Evolutionary conservation across 2,329 filamentous ascomycete genomes (phyloP).

Genomic region (Massarina eburnea): DNA sequence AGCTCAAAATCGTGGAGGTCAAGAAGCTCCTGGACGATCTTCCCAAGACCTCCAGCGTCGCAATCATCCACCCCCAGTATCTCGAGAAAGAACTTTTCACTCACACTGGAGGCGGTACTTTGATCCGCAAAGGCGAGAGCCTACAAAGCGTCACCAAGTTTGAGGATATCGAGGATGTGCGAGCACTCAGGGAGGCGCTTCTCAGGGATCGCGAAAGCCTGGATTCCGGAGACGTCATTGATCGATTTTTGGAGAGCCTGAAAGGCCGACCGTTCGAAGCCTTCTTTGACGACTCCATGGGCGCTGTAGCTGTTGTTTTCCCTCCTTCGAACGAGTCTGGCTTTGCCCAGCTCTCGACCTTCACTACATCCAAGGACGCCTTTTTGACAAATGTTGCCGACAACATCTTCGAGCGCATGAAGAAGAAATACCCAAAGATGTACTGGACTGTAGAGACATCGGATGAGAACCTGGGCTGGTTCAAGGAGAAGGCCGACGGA

Average conservation of each 20-base stretch:
- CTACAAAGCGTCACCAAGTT: slow-evolving; percentile 73
- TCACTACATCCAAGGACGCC: slow-evolving; percentile 90
- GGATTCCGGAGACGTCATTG: slow-evolving; percentile 80
- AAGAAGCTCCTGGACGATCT: slow-evolving; percentile 89
- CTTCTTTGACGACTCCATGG: slow-evolving; percentile 93
- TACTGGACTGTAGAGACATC: slow-evolving; percentile 97
- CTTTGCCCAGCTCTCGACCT: slow-evolving; percentile 81
- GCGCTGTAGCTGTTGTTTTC: slow-evolving; percentile 85
- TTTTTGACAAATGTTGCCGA: slow-evolving; percentile 95
- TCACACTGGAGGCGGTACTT: slow-evolving; percentile 88
- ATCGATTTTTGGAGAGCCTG: slow-evolving; percentile 81
- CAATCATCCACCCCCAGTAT: slow-evolving; percentile 95
- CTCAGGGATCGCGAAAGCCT: slow-evolving; percentile 79
- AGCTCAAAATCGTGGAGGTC: slow-evolving; percentile 96
- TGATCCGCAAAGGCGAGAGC: slow-evolving; percentile 91
- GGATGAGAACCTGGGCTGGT: slow-evolving; percentile 95
- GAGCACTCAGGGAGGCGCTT: slow-evolving; percentile 78
- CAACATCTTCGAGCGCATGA: slow-evolving; percentile 90
- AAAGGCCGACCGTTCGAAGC: slow-evolving; percentile 80
- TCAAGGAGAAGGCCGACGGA: slow-evolving; percentile 95
- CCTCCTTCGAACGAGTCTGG: slow-evolving; percentile 67
- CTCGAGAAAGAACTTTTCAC: slow-evolving; percentile 97
- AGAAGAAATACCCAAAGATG: slow-evolving; percentile 88
- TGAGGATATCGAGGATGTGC: slow-evolving; percentile 72
- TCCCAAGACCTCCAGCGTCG: slow-evolving; percentile 89